A percentile compares a stretch with the other conserved stretches of the same genome.
Conservation (phyloP, 371 early-diverging fungal genomes). For the Dichotomocladium elegans region DNA sequence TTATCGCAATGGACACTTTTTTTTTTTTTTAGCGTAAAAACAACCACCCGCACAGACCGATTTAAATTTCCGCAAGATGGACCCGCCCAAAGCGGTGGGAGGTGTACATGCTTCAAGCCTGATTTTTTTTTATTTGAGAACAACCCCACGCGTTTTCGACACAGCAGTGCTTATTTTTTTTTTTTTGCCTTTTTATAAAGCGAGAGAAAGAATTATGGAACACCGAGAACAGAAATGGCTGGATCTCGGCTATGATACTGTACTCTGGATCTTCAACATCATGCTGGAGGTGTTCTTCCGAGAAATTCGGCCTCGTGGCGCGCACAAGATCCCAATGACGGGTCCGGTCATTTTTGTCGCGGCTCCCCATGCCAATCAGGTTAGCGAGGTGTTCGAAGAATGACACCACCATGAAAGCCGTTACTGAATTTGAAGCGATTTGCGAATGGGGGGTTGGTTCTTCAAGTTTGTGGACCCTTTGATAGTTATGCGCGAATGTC, state of each 20-base stretch:
- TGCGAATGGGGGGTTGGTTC: background rate
- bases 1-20: too few relatives aligned
- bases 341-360: conserved; percentile 90
- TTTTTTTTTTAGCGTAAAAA: too few relatives aligned
- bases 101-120: too few relatives aligned
- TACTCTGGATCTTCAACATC: conserved; percentile 44
- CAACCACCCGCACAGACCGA: too few relatives aligned
- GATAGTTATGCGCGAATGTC: conserved; percentile 70
- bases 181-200: background rate
- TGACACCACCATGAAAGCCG: too few relatives aligned
- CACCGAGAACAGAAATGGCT: conserved; percentile 2
- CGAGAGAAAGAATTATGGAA: background rate
- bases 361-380: conserved; percentile 93
- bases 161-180: background rate
- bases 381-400: too few relatives aligned
- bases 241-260: conserved; percentile 15
- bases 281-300: conserved; percentile 78
- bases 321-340: conserved; percentile 75
- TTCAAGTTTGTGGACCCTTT: conserved; percentile 83
- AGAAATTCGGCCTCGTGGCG: conserved; percentile 79
- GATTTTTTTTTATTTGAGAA: too few relatives aligned
- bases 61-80: too few relatives aligned
- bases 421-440: background rate
- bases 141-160: too few relatives aligned
- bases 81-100: too few relatives aligned